These are phyloP conservation scores for Vanderwaltozyma tropicalis DNA, from an alignment of 805 yeast species.

Conservation along the genomic window DNA sequence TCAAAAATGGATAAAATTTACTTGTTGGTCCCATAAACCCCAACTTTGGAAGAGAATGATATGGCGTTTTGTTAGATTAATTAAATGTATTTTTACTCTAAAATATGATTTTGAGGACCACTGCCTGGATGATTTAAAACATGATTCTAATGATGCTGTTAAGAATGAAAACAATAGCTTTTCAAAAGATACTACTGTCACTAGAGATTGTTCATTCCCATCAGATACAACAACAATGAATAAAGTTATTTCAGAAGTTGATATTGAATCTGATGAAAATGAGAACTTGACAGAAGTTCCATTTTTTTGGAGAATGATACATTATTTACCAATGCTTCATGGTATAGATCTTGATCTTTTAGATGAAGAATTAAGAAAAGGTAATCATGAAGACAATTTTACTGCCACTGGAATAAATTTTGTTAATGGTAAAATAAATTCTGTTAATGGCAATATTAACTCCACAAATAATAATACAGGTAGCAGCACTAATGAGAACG, in stretches of 20 bases:
- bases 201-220: conserved; percentile 4
- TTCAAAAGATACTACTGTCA: background rate
- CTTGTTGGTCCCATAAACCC: conserved; percentile 24
- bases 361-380: conserved; percentile 12
- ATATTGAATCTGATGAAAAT: background rate
- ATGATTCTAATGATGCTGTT: background rate
- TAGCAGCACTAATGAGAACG: no score
- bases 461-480: no score
- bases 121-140: conserved; percentile 18
- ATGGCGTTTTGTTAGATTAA: conserved; percentile 20
- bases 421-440: no score
- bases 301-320: conserved; percentile 20
- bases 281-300: conserved; percentile 8
- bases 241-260: background rate
- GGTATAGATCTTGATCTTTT: conserved; percentile 28
- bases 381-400: conserved; percentile 2
- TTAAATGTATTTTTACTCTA: conserved; percentile 9
- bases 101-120: conserved; percentile 15
- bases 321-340: conserved; percentile 21
- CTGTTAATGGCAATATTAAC: no score
- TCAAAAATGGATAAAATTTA: conserved; percentile 14
- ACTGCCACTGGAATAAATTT: conserved; percentile 19
- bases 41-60: conserved; percentile 14
- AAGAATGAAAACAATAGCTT: background rate
- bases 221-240: conserved; percentile 8